Base-by-base conservation (phyloP, 192 early-diverging fungal genomes). In the Mortierella antarctica region DNA sequence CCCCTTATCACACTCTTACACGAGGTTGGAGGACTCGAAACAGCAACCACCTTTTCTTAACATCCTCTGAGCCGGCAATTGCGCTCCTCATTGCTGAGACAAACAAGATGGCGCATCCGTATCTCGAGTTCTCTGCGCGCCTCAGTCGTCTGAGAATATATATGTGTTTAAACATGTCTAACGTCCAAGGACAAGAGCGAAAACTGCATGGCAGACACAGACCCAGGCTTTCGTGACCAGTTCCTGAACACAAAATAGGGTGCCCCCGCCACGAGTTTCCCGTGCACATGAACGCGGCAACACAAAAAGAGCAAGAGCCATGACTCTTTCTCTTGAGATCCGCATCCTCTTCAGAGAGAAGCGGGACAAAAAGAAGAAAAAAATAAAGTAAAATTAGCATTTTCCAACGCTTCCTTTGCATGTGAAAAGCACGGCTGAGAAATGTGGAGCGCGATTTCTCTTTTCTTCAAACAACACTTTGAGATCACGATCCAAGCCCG, bases 391-490 rank as follows among this genome's bases (percentile, higher is more conserved):
- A 57, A 69, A 42, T 18, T 23, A 49, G 47, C 57, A 15, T 39
- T 23, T 39, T 12, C 14, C 52, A 51, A 11, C 18, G 1, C 42
- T 12, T 65, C 40, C 20, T 54, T 62, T 39, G 68, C 68, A 70
- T 70, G 68, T 70, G 68, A 70, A 70, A 70, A 70, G 15, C 57
- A 69, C 49, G 21, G 23, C 6, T n/a, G 15, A 53, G 39, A 66
- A 67, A 57, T 69, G 56, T 69, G 67, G 67, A 69, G 67, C 65
- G 42, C 54, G 65, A 31, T 31, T 31, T 31, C 31, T 31, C 31
- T 31, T 31, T 31, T n/a, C 48, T 64, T 54, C 50, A 55, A 67
- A 67, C 49, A 13, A 8, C 31, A 58, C 49, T 18, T 20, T 5
- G 20, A 18, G 4, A 21, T 18, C 49, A 14, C 14, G 48, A 11